Evolutionary conservation across 192 early-diverging fungal species (phyloP).

Genomic region (Backusella circina): DNA sequence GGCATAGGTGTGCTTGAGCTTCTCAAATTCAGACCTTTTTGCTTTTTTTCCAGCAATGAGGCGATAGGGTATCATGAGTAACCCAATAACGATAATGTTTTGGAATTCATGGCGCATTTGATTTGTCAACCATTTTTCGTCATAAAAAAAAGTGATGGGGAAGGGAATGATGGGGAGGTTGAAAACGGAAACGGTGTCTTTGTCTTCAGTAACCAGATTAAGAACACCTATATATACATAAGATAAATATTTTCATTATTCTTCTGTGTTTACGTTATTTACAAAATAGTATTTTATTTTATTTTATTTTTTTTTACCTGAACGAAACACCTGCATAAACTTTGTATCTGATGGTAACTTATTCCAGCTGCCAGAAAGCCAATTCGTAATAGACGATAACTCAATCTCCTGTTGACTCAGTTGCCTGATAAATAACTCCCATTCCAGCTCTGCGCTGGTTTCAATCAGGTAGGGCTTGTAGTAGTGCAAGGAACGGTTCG

Average conservation of each 20-base stretch:
- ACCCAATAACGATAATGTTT: conserved; percentile 35
- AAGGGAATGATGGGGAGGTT: background rate
- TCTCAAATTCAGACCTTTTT: conserved; percentile 35
- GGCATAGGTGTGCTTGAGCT: conserved; percentile 38
- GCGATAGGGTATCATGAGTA: conserved; percentile 37
- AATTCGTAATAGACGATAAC: conserved; percentile 18
- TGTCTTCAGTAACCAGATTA: conserved; percentile 6
- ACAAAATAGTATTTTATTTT: background rate
- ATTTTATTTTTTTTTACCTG: background rate
- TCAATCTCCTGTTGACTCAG: conserved; percentile 23
- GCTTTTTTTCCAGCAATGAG: conserved; percentile 35
- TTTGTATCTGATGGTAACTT: conserved; percentile 20
- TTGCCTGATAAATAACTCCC: conserved; percentile 33
- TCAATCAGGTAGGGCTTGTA: conserved; percentile 36
- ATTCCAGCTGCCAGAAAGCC: conserved; percentile 34
- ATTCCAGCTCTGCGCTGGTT: conserved; percentile 39
- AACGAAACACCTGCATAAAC: conserved; percentile 11
- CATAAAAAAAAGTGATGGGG: conserved; percentile 31
- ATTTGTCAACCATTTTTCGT: conserved; percentile 35
- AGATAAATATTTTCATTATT: too few species aligned
- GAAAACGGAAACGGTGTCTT: background rate
- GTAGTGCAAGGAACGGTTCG: conserved; percentile 37
- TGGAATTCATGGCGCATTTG: conserved; percentile 42
- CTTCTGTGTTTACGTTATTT: too few species aligned
- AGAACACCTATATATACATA: background rate